A percentile compares a stretch with the other conserved stretches of the same genome.
Evolutionary conservation across 1,284 basidiomycete genomes (phyloP).

Genomic region (Bjerkandera adusta): DNA sequence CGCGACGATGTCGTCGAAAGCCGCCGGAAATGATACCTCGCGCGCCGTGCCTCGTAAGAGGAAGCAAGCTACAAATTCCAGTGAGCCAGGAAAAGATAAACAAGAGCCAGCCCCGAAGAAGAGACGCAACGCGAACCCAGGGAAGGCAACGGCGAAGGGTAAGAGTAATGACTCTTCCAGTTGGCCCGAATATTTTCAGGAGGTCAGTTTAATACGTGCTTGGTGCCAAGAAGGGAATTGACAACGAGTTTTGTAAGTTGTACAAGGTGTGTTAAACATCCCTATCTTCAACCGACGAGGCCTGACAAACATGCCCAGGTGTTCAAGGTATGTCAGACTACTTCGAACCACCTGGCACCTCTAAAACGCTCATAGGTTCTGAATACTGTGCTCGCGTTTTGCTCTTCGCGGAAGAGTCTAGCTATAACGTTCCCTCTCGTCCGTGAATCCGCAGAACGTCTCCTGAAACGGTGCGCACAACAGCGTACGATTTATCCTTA

Average conservation of each 20-base stretch:
- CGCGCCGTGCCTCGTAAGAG: no score
- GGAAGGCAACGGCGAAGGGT: background rate
- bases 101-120: background rate
- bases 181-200: slow-evolving; percentile 63
- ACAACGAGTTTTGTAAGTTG: background rate
- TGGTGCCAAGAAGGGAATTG: background rate
- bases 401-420: slow-evolving; percentile 80
- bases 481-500: slow-evolving; percentile 1
- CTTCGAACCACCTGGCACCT: background rate
- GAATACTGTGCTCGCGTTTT: slow-evolving; percentile 88
- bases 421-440: slow-evolving; percentile 80
- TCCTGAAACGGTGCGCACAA: slow-evolving; percentile 63
- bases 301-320: no score
- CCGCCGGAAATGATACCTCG: background rate
- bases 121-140: background rate
- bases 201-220: slow-evolving; percentile 36
- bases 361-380: slow-evolving; percentile 49
- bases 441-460: slow-evolving; percentile 73
- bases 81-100: background rate
- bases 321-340: slow-evolving; percentile 22
- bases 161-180: slow-evolving; percentile 10
- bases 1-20: background rate
- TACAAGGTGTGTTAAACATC: no score
- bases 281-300: no score
- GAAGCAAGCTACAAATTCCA: background rate